Evolutionary conservation across 2,329 filamentous ascomycete species (phyloP), one percentile per base, ranked within the genome.

Genomic region (Parascedosporium putredinis): DNA sequence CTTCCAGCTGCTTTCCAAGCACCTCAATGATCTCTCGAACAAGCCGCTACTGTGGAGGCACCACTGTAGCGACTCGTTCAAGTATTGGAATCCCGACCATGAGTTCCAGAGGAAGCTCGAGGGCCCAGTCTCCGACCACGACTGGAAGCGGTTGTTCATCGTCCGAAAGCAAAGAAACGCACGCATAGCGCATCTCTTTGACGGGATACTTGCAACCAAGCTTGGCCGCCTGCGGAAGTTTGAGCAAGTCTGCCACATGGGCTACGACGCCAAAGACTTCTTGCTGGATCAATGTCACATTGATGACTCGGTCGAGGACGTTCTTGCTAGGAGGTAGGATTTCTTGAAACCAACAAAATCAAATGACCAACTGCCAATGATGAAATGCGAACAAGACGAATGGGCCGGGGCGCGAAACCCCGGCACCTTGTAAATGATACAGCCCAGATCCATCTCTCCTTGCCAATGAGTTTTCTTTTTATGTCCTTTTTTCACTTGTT

Each of bases 211-310:
- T 49, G 64, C 70, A n/a, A 81, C 78, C 27, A 86, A 88, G 62
- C 75, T 81, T 31, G 74, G 79, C 49, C 82, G 89, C 18, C 75
- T 88, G 51, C 73, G 75, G 50, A 82, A 83, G 58, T 82, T 88
- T 54, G 79, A 85, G 57, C 68, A 75, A 47, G 85, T 97, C 54
- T 81, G 86, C 49, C 69, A 73, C 24, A 73, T 83, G 58, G 89
- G 89, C 1, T 91, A 90, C 59, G 89, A 97, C 68, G 86, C 84
- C 43, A 96, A 96, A 63, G 90, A 96, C 63, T 83, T 82, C 50
- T 74, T 97, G 45, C 59, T 89, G 53, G 71, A 75, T 50, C 82
- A 95, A 60, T 79, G 76, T 53, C 70, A 70, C 9, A 72, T 75
- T 29, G 68, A 74, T 14, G 75, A 84, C 10, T 72, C 78, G 36